Base-by-base conservation (phyloP, 2,329 filamentous ascomycete species). In the Ambrosiella beaveri region DNA sequence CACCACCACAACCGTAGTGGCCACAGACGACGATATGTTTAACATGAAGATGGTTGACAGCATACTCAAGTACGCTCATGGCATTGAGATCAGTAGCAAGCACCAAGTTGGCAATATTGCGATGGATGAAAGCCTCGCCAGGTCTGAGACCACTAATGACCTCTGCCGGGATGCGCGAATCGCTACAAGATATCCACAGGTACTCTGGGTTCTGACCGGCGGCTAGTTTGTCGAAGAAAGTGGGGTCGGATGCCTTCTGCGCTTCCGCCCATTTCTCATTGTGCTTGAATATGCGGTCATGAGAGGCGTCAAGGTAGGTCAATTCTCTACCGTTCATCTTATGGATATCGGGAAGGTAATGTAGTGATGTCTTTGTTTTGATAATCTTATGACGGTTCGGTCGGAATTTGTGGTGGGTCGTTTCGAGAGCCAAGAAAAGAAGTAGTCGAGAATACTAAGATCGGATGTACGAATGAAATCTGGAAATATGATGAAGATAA, bases 61-160 rank as follows among this genome's bases (percentile, higher is more conserved):
- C 86, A 68, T 89, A 96, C 68, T 93, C 83, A 71, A 95, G 87
- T 65, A 95, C 88, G 68, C 80, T 80, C 68, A 87, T 82, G 54
- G 83, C 81, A 70, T 83, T 89, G 66, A 94, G 78, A 68, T 96
- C 90, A 62, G 81, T 84, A 67, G 83, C 81, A 71, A 82, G 81
- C 59, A 95, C 78, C 63, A 94, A 77, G 75, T 95, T 95, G 72
- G 88, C 89, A 70, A 95, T 95, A 74, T 96, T 95, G 71, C 90
- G 86, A 76, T 95, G 88, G 64, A 94, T 85, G 70, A 95, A 96
- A 65, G 91, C 85, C 71, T 95, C 88, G 64, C 89, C 89, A n/a
- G 89, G 87, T 66, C 85, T 76, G 59, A 91, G 79, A 63, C 86
- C 84, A 52, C 88, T 82, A 68, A 96, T 82, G 66, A 86, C 86